These are phyloP conservation scores for Akanthomyces dipterigenus DNA, from an alignment of 2,329 filamentous ascomycete species.

Conservation along the genomic window DNA sequence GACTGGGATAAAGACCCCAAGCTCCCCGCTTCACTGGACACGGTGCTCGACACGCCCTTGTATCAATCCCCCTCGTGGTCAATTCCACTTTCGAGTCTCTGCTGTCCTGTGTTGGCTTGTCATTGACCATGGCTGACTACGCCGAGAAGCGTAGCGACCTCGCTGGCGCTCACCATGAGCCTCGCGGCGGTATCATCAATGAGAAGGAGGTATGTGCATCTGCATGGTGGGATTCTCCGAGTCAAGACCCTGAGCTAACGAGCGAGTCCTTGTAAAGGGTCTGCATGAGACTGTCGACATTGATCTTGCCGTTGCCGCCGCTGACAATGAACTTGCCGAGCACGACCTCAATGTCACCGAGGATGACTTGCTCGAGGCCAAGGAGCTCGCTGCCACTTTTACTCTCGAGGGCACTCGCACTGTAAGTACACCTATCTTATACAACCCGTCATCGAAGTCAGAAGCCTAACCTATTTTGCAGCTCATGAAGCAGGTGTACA, in stretches of 20 bases:
- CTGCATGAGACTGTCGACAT: not conserved
- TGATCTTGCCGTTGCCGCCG: not conserved
- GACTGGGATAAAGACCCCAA: constrained; percentile 1
- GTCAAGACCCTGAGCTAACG: not conserved
- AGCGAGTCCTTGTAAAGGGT: not conserved
- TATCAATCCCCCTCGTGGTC: not conserved
- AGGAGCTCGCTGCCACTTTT: constrained; percentile 22
- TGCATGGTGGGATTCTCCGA: not conserved
- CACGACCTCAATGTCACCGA: constrained; percentile 25
- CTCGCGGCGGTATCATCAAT: not conserved
- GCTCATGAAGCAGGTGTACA: constrained; percentile 20
- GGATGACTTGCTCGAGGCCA: constrained; percentile 26
- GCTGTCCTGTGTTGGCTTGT: not conserved
- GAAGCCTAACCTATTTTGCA: not conserved
- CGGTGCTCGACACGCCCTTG: not conserved
- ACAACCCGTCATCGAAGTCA: not conserved
- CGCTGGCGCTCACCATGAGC: not conserved
- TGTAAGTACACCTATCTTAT: not conserved
- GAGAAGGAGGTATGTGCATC: constrained; percentile 6
- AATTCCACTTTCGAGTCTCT: not conserved
- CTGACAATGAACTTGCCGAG: constrained; percentile 8
- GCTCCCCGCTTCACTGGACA: not conserved
- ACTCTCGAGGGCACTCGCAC: constrained; percentile 21
- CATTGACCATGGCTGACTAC: constrained; percentile 5
- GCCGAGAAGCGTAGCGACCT: constrained; percentile 8